Evolutionary conservation across 2,329 filamentous ascomycete genomes (phyloP), one percentile per base, ranked within the genome.

Genomic region (Fusarium sp.): DNA sequence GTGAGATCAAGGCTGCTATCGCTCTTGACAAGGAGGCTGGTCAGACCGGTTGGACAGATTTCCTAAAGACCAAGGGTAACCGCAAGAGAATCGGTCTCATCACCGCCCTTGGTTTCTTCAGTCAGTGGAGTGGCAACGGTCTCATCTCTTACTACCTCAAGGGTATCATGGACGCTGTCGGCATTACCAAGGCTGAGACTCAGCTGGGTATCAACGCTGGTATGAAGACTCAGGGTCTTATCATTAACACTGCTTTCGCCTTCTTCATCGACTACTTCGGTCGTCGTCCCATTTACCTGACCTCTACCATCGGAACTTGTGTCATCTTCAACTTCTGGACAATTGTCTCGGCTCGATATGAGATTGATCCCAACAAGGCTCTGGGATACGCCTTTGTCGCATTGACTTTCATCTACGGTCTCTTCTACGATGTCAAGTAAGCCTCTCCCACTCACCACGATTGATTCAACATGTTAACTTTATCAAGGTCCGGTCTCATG

Each of bases 391-490:
- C 74, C 0, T 78, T 81, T 3, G 75, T 82, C 5, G 73, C 77
- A 0, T 75, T 79, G 34, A 72, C 82, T 1, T 82, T 82, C 28
- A 74, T 81, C 23, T 82, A 78, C 58, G 78, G 77, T n/a, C 74
- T 75, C 10, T 77, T 76, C 51, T 81, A 80, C 53, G 76, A 78
- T 39, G 73, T 80, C 13, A 63, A 62, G 60, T 56, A 11, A 62
- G 58, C 21, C 9, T 4, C 2, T n/a, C 1, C 8, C 1, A 13
- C 3, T 19, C 10, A 1, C 2, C 14, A 10, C 7, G 6, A 9
- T 7, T 3, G 1, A 9, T 7, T 1, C 2, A 4, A 6, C 3
- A 7, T n/a, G 5, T 16, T 62, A 21, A 62, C 14, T 1, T 71
- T 71, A 8, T 73, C 2, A 69, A 78, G 8, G 69, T 81, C 21